A percentile compares a stretch with the other conserved stretches of the same genome.
phyloP scores from a whole-genome alignment of 768 basidiomycete genomes.

The Amylocystis lapponica region DNA sequence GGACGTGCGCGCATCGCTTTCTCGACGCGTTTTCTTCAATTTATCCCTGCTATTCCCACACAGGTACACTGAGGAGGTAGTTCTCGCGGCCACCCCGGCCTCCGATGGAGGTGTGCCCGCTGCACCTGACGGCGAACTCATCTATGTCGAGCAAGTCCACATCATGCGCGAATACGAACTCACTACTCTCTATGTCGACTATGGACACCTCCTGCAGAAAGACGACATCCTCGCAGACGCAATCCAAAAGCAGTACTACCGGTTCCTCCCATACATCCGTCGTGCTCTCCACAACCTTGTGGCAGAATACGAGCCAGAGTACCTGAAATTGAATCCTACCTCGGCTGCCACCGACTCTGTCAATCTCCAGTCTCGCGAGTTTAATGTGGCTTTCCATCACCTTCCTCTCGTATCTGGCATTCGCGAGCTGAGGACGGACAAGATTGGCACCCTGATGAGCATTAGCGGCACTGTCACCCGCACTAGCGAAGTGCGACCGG shows the following conservation, averaged over 20 bases:
- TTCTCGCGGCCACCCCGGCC: constrained; percentile 73
- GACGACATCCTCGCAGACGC: constrained; percentile 94
- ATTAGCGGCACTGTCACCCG: constrained; percentile 97
- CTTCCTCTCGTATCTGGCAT: constrained; percentile 93
- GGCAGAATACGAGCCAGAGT: constrained; percentile 85
- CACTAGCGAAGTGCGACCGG: constrained; percentile 95
- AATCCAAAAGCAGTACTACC: constrained; percentile 92
- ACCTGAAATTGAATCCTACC: constrained; percentile 90
- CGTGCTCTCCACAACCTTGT: constrained; percentile 89
- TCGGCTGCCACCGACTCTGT: constrained; percentile 83
- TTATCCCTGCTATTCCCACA: constrained; percentile 9
- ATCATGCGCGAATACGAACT: constrained; percentile 93
- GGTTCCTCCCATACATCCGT: constrained; percentile 91
- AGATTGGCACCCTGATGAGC: constrained; percentile 90
- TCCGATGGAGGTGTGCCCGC: constrained; percentile 62
- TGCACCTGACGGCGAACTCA: constrained; percentile 52
- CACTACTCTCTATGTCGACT: constrained; percentile 96
- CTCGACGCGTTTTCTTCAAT: not conserved
- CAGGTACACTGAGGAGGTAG: constrained; percentile 83
- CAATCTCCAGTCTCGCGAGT: constrained; percentile 88
- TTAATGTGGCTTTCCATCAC: constrained; percentile 93
- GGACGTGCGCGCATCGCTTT: constrained; percentile 52
- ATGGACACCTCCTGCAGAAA: constrained; percentile 78
- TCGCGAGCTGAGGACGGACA: constrained; percentile 86
- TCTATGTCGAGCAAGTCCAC: constrained; percentile 91